phyloP scores from a whole-genome alignment of 2,329 filamentous ascomycete species.

The Moelleriella libera region DNA sequence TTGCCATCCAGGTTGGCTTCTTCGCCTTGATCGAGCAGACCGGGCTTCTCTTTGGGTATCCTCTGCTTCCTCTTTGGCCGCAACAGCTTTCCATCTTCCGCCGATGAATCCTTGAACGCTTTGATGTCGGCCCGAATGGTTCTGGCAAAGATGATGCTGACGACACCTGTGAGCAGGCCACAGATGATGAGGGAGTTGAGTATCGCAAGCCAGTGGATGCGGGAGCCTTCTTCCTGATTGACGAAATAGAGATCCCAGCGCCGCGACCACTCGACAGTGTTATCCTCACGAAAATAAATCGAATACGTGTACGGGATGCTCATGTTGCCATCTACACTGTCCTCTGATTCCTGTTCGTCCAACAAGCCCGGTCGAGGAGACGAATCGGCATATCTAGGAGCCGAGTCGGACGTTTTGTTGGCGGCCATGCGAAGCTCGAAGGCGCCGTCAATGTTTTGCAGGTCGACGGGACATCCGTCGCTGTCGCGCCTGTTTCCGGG shows the following conservation, averaged over 20 bases:
- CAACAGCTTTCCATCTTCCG: conserved; percentile 50
- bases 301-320: conserved; percentile 79
- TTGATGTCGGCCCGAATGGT: conserved; percentile 72
- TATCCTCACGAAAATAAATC: conserved; percentile 77
- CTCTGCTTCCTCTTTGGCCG: conserved; percentile 31
- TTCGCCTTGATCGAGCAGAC: conserved; percentile 43
- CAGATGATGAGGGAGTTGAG: conserved; percentile 78
- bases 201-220: conserved; percentile 80
- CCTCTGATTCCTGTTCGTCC: conserved; percentile 34
- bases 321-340: conserved; percentile 52
- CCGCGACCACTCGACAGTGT: conserved; percentile 65
- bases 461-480: conserved; percentile 52
- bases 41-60: conserved; percentile 32
- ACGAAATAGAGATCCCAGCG: conserved; percentile 86
- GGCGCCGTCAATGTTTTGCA: conserved; percentile 46
- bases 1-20: conserved; percentile 38
- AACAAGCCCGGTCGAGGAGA: conserved; percentile 35
- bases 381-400: conserved; percentile 37
- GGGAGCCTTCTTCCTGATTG: conserved; percentile 68
- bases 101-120: conserved; percentile 48
- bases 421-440: conserved; percentile 56
- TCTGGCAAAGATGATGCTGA: conserved; percentile 66
- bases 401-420: conserved; percentile 38
- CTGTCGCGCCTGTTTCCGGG: conserved; percentile 42
- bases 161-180: conserved; percentile 61